phyloP scores from a whole-genome alignment of 306 rosid genomes.

The Cicer judaicum region DNA sequence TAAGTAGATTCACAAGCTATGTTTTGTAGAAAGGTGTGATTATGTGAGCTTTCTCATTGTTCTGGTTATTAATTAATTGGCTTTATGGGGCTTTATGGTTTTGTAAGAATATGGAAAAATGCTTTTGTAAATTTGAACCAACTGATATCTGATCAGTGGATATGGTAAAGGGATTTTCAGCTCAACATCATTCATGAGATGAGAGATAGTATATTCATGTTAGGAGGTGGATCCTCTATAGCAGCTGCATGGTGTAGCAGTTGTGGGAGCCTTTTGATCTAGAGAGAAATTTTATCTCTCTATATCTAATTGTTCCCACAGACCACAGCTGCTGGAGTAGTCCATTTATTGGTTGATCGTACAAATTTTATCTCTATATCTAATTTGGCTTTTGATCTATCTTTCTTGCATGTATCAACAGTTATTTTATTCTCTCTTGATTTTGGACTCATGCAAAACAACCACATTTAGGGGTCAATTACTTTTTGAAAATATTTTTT shows the following conservation, averaged over 20 bases:
- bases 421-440: background rate
- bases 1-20: slow-evolving; percentile 7
- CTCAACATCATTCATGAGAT: slow-evolving; percentile 7
- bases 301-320: no score
- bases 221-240: background rate
- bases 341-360: no score
- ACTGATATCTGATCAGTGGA: background rate
- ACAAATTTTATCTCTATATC: no score
- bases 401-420: background rate
- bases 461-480: background rate
- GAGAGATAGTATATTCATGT: slow-evolving; percentile 4
- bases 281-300: no score
- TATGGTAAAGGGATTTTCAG: slow-evolving; percentile 1
- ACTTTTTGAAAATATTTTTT: no score
- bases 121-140: background rate
- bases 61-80: slow-evolving; percentile 5
- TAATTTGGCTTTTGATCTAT: background rate
- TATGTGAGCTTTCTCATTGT: slow-evolving; percentile 13
- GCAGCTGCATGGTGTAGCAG: no score
- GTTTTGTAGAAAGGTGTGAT: slow-evolving; percentile 2
- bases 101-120: background rate
- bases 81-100: background rate
- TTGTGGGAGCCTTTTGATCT: no score
- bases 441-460: slow-evolving; percentile 10
- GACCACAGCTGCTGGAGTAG: no score